Evolutionary conservation across 768 basidiomycete genomes (phyloP).

Genomic region (Lactifluus hygrophoroides): DNA sequence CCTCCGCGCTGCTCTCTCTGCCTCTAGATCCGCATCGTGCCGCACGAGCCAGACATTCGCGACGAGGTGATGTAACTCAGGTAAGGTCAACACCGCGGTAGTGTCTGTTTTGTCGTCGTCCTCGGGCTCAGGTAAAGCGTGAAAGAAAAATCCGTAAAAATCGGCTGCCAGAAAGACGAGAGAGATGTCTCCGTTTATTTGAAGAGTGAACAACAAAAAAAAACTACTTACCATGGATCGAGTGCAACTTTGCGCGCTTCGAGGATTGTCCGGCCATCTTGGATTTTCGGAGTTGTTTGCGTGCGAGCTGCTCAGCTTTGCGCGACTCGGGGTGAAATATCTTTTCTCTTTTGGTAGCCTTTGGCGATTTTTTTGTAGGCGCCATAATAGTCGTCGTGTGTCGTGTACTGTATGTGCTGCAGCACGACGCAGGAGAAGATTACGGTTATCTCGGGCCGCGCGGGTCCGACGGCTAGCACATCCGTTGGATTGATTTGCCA

Average conservation of each 20-base stretch:
- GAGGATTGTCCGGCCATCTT: conserved; percentile 50
- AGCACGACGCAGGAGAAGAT: background rate
- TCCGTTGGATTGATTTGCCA: too few species aligned
- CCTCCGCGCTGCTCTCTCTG: conserved; percentile 50
- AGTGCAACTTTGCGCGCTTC: conserved; percentile 50
- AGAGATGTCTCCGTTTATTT: background rate
- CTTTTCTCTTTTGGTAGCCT: conserved; percentile 55
- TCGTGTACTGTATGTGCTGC: background rate
- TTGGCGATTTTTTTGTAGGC: conserved; percentile 10
- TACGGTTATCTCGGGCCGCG: background rate
- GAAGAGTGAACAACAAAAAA: too few species aligned
- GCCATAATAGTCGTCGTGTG: too few species aligned
- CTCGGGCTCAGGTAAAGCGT: conserved; percentile 49
- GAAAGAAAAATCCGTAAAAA: conserved; percentile 67
- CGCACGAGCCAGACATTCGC: conserved; percentile 66
- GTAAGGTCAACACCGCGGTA: conserved; percentile 39
- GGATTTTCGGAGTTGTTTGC: conserved; percentile 57
- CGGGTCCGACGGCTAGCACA: too few species aligned
- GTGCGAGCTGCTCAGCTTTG: conserved; percentile 68
- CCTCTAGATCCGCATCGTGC: conserved; percentile 54
- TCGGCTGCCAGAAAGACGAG: conserved; percentile 38
- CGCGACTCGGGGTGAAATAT: conserved; percentile 76
- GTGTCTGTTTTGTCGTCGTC: conserved; percentile 19
- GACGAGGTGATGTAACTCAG: conserved; percentile 58
- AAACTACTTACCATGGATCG: conserved; percentile 38